phyloP scores from a whole-genome alignment of 1,284 basidiomycete species.

The Moesziomyces aphidis region DNA sequence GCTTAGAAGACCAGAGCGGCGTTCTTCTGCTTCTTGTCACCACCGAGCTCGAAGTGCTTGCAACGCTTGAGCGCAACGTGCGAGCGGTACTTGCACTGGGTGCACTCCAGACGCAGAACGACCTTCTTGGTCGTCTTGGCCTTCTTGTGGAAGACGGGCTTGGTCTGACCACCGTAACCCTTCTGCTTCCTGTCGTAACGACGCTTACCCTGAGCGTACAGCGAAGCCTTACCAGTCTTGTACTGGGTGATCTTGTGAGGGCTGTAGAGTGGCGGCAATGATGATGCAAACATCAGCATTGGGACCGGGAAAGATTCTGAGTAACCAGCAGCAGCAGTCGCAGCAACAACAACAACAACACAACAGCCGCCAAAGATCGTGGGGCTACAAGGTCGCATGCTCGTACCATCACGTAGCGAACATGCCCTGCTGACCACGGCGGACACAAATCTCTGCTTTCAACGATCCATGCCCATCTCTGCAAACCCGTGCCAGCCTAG shows the following conservation, averaged over 20 bases:
- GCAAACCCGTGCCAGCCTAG: no score
- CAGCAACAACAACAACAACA: no score
- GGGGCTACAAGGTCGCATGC: no score
- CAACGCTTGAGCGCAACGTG: conserved; percentile 91
- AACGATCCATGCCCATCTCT: no score
- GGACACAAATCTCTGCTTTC: no score
- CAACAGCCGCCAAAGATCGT: no score
- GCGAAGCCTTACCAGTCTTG: conserved; percentile 69
- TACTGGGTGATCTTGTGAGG: conserved; percentile 69
- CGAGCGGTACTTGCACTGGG: conserved; percentile 90
- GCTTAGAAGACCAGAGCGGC: conserved; percentile 83
- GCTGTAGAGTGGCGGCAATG: conserved; percentile 24
- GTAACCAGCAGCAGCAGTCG: no score
- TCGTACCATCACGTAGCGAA: no score
- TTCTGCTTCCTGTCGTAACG: conserved; percentile 98
- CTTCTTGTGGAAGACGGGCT: conserved; percentile 99
- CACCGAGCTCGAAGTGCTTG: conserved; percentile 99
- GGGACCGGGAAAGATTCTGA: neutral
- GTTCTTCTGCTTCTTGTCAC: conserved; percentile 99
- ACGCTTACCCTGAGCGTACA: conserved; percentile 93
- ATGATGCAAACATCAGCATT: conserved; percentile 7
- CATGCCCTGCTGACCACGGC: no score
- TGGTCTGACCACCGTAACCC: conserved; percentile 99
- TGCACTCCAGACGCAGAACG: conserved; percentile 96
- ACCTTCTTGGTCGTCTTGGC: conserved; percentile 94